phyloP scores from a whole-genome alignment of 1,284 basidiomycete genomes.

The Macrocystidia cucumis region DNA sequence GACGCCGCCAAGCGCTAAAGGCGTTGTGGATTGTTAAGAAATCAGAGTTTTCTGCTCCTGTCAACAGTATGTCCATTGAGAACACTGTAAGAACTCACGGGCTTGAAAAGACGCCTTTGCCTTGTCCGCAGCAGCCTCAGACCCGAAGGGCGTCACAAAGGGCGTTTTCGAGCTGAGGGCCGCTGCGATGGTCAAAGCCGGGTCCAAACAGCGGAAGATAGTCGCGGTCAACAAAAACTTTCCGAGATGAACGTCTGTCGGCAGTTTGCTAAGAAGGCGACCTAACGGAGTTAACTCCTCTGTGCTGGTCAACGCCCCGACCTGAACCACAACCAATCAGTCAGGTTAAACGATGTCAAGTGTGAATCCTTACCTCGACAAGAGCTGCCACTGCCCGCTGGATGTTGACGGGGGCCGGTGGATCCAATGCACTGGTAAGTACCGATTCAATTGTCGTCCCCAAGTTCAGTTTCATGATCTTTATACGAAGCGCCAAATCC shows the following conservation, averaged over 20 bases:
- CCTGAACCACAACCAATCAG: constrained; percentile 29
- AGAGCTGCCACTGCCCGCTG: constrained; percentile 88
- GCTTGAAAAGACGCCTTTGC: constrained; percentile 79
- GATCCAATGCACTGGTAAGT: constrained; percentile 83
- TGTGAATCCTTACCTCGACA: constrained; percentile 64
- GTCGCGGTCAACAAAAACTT: constrained; percentile 90
- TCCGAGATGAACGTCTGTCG: constrained; percentile 94
- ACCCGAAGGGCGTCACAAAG: constrained; percentile 85
- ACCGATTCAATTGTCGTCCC: constrained; percentile 90
- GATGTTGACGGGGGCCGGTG: constrained; percentile 83
- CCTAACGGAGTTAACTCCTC: constrained; percentile 98
- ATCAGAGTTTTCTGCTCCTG: constrained; percentile 79
- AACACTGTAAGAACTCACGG: constrained; percentile 36
- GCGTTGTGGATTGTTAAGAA: constrained; percentile 93
- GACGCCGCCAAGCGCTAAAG: constrained; percentile 85
- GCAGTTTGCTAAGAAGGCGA: constrained; percentile 84
- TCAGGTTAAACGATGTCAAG: not conserved
- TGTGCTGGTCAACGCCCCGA: constrained; percentile 74
- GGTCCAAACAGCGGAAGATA: constrained; percentile 87
- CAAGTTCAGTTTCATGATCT: constrained; percentile 91
- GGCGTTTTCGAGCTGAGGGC: constrained; percentile 92
- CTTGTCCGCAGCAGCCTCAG: constrained; percentile 81
- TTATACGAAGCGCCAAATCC: constrained; percentile 92
- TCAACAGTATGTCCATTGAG: constrained; percentile 3
- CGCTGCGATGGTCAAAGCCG: constrained; percentile 93